These are phyloP conservation scores for Mycena olivaceomarginata DNA, from an alignment of 768 basidiomycete genomes.

Conservation along the genomic window DNA sequence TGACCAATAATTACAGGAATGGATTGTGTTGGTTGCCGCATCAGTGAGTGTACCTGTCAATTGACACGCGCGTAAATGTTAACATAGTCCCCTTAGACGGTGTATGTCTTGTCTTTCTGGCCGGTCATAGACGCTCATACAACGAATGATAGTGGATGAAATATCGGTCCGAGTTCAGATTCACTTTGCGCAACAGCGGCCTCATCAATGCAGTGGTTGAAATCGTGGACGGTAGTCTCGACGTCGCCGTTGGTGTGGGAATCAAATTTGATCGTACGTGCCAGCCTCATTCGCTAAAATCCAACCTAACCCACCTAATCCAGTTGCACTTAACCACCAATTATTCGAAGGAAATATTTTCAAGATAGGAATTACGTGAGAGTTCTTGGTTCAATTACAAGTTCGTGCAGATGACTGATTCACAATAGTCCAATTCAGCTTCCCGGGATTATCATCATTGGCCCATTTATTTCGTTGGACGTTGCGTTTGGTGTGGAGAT, in stretches of 20 bases:
- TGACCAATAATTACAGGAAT: not conserved
- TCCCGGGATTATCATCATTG: slow-evolving; percentile 7
- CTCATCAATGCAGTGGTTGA: not conserved
- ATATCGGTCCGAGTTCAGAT: not conserved
- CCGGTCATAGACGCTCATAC: no score
- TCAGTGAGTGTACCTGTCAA: not conserved
- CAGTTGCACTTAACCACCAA: no score
- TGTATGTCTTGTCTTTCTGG: not conserved
- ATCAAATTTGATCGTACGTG: not conserved
- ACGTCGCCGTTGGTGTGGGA: not conserved
- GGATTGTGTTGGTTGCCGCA: not conserved
- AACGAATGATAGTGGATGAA: not conserved
- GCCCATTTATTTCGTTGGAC: not conserved
- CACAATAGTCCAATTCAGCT: not conserved
- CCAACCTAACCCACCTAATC: no score
- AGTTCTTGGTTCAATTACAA: no score
- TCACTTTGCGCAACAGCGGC: not conserved
- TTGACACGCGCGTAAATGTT: not conserved
- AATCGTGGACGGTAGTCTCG: not conserved
- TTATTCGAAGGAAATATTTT: no score
- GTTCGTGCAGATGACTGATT: no score
- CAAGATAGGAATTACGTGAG: no score
- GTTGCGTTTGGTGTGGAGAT: not conserved
- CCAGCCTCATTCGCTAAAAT: no score
- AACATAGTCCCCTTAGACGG: not conserved